Conservation (phyloP, 306 rosid species). For the Glycyrrhiza uralensis region DNA sequence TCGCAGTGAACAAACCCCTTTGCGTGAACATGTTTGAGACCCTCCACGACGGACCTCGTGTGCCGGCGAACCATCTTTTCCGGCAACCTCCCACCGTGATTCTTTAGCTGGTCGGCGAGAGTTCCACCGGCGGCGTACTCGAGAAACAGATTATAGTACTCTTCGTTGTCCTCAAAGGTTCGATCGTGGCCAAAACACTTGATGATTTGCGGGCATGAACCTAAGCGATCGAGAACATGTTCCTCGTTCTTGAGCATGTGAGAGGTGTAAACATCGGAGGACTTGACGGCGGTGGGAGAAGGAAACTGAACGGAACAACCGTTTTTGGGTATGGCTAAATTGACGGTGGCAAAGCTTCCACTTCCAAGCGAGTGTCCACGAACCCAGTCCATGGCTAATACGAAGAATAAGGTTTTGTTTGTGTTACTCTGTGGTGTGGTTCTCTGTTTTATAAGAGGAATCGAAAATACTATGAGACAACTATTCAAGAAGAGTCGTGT, state of each 20-base stretch:
- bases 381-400: conserved; percentile 57
- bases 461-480: too few species aligned
- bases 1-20: conserved; percentile 88
- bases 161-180: conserved; percentile 43
- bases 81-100: conserved; percentile 41
- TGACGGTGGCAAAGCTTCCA: conserved; percentile 78
- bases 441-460: too few species aligned
- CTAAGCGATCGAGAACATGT: conserved; percentile 39
- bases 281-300: conserved; percentile 55
- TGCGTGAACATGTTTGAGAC: conserved; percentile 49
- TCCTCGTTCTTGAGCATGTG: conserved; percentile 55
- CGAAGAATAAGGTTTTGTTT: too few species aligned
- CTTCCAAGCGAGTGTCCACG: conserved; percentile 67
- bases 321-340: conserved; percentile 33
- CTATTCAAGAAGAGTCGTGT: neutral
- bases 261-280: conserved; percentile 28
- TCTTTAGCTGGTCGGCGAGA: conserved; percentile 48
- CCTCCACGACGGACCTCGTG: conserved; percentile 47
- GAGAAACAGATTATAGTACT: conserved; percentile 49
- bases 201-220: conserved; percentile 45
- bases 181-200: conserved; percentile 46
- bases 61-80: conserved; percentile 43
- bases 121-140: conserved; percentile 70
- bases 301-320: neutral
- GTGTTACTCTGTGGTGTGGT: too few species aligned